Evolutionary conservation across 129 eudicot species (phyloP), one percentile per base, ranked within the genome.

Genomic region (Pseudognaphalium luteoalbum): DNA sequence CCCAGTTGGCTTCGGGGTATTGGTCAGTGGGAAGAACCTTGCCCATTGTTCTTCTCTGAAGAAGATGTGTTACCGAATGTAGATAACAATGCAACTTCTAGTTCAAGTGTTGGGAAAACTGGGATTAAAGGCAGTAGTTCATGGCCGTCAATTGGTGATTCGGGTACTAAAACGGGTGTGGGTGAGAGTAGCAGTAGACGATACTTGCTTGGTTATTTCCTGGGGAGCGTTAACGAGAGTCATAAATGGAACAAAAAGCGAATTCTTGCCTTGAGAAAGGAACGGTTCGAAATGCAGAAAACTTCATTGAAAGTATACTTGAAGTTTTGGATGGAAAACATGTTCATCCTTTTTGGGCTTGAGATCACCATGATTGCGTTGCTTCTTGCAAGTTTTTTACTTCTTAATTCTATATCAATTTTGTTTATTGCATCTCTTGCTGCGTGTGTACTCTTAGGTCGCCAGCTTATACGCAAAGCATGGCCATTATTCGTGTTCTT

Each of bases 291-390:
- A 50, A 79, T 86, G 86, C 89, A 86, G 81, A 86, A 82, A 52
- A 74, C 77, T 51, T 67, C 83, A 59, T 22, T 86, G 68, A 86
- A 86, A 83, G 76, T 79, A 4, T 80, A 82, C 75, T 59, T 86
- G 58, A 86, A 76, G 61, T 86, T 79, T 58, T 82, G 86, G 83
- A 58, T 82, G 64, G 89, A 86, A 77, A 86, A 86, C 63, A 86
- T 86, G 82, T 86, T 79, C 73, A 86, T 80, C 34, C 81, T 86
- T 59, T 86, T 86, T 15, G 89, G 89, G 84, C 89, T 86, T 4
- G 86, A 86, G 69, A 86, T 86, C 66, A 86, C 83, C 17, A 86
- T 86, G 89, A 56, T 86, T 29, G 86, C 86, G 4, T 56, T 86
- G 65, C 84, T 86, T 25, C 67, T 86, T 19, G 77, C 89, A 20